These are phyloP conservation scores for Mycosarcoma maydis DNA, from an alignment of 1,284 basidiomycete species.

Conservation along the genomic window DNA sequence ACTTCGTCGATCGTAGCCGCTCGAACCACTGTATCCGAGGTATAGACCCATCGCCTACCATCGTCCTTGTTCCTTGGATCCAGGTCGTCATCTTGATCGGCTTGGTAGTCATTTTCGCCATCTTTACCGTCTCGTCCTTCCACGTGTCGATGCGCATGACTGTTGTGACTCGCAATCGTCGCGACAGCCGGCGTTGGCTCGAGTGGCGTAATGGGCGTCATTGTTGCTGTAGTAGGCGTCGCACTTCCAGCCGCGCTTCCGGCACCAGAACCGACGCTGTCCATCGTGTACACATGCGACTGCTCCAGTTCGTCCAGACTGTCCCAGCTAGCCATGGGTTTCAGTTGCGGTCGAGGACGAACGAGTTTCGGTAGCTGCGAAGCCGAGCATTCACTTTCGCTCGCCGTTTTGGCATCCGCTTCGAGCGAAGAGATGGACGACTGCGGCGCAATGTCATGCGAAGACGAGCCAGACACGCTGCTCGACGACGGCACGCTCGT, in stretches of 20 bases:
- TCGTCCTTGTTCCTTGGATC: constrained; percentile 36
- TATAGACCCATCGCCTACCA: constrained; percentile 84
- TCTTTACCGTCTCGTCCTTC: neutral
- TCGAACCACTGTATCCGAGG: constrained; percentile 80
- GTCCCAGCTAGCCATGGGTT: constrained; percentile 38
- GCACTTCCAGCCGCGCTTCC: neutral
- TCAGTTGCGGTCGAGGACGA: constrained; percentile 28
- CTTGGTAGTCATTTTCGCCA: neutral
- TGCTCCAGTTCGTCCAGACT: constrained; percentile 42
- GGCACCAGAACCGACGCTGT: neutral
- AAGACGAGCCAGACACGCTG: constrained; percentile 22
- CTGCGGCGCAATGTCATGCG: constrained; percentile 29
- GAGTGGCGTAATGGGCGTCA: constrained; percentile 7
- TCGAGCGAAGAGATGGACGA: constrained; percentile 39
- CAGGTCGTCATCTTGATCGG: constrained; percentile 32
- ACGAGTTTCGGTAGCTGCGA: constrained; percentile 27
- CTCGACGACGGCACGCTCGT: constrained; percentile 12
- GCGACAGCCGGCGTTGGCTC: constrained; percentile 27
- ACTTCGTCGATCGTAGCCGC: constrained; percentile 85
- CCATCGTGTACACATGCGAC: constrained; percentile 6
- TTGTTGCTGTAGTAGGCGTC: constrained; percentile 5
- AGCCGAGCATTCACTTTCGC: constrained; percentile 9
- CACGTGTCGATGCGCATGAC: constrained; percentile 27
- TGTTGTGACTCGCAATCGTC: constrained; percentile 23
- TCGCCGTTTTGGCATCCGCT: constrained; percentile 1